Base-by-base conservation (phyloP, 1,284 basidiomycete genomes). In the Heterobasidion irregulare region DNA sequence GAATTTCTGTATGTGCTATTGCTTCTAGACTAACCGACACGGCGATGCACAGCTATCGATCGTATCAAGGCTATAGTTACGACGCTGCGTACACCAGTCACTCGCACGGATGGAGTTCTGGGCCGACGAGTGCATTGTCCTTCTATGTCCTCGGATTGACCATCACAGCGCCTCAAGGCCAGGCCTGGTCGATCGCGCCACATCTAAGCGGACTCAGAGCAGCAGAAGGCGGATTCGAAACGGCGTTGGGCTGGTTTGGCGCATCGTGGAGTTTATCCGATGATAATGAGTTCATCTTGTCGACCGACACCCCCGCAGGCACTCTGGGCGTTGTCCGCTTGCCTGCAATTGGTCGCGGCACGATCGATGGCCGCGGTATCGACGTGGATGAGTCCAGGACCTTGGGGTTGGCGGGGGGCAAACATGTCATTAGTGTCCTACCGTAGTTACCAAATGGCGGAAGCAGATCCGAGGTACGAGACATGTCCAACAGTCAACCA, bases 71-170 rank as follows among this genome's bases (percentile, higher is more conserved):
- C 6, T 79, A 79, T 63, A 67, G 75, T 61, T 74, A 75, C 58
- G 77, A 79, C 59, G 65, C 74, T 36, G 63, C 76, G 0, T 78
- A 77, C 62, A 77, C 72, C 0, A 73, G 72, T 61, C 76, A 77
- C 60, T 66, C 75, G 7, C 69, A 72, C 55, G 69, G 68, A 46
- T 71, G 69, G 68, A 66, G 64, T 59, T 66, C 67, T 0, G 68
- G 68, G 1, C 67, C 71, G 7, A 72, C 70, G 2, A 68, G 66
- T 18, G 66, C 67, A 18, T 62, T 75, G 44, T 72, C 75, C 2
- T 74, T 72, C 63, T 76, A 76, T 60, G 68, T 76, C 38, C 68
- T 75, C 36, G 74, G 75, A 2, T 66, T 77, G 35, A 69, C 66
- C 36, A 60, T 75, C 32, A 75, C 71, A 3, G 65, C 72, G 1